A percentile compares a stretch with the other conserved stretches of the same genome.
phyloP scores from a whole-genome alignment of 2,329 filamentous ascomycete genomes.

The Epichloe coenophiala region DNA sequence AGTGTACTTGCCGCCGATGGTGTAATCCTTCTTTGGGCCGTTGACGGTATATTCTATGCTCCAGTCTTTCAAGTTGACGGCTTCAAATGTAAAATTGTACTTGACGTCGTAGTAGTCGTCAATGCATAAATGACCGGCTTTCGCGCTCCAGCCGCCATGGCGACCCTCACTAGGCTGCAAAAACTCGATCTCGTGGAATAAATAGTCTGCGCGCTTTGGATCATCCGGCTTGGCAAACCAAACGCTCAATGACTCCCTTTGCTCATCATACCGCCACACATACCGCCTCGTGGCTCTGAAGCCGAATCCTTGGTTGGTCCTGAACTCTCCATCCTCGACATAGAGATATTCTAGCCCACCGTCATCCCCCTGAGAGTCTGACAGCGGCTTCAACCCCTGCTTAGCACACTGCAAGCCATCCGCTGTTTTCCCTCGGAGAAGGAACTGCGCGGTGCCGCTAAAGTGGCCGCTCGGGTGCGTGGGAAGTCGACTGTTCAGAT shows the following conservation, averaged over 20 bases:
- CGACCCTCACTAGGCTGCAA: constrained; percentile 19
- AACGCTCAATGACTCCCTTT: constrained; percentile 46
- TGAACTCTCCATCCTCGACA: constrained; percentile 53
- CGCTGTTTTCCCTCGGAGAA: constrained; percentile 44
- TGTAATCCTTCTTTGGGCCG: constrained; percentile 64
- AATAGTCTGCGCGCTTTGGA: constrained; percentile 48
- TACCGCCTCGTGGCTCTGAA: constrained; percentile 55
- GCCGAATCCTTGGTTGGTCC: constrained; percentile 37
- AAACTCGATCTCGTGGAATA: constrained; percentile 66
- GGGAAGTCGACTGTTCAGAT: constrained; percentile 37
- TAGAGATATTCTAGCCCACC: constrained; percentile 51
- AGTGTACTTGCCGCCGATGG: constrained; percentile 39
- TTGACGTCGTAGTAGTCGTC: constrained; percentile 58
- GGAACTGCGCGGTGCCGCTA: constrained; percentile 50
- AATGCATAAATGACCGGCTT: constrained; percentile 55
- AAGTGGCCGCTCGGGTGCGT: constrained; percentile 52
- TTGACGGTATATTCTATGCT: constrained; percentile 50
- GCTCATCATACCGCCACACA: constrained; percentile 56
- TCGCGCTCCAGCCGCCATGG: constrained; percentile 44
- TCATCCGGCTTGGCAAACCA: constrained; percentile 62
- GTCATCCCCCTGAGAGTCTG: constrained; percentile 14
- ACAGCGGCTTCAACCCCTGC: neutral
- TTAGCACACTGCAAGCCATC: constrained; percentile 30
- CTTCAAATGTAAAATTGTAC: constrained; percentile 52
- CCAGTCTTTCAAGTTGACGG: constrained; percentile 44